A percentile compares a stretch with the other conserved stretches of the same genome.
Evolutionary conservation across 257 asterid species (phyloP).

Genomic region (Nicotiana tomentosiformis): DNA sequence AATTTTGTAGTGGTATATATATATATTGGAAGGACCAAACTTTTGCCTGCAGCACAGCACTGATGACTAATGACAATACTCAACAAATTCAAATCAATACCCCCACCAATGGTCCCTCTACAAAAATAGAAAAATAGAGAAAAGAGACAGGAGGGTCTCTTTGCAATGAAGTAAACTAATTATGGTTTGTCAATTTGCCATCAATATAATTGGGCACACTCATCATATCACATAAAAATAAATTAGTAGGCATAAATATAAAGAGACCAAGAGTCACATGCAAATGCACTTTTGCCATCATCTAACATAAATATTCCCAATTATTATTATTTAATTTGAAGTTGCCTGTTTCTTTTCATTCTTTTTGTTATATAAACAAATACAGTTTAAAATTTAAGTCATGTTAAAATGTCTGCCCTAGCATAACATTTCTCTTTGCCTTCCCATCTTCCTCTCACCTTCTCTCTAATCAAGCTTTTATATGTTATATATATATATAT

Average conservation of each 20-base stretch:
- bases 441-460: not conserved
- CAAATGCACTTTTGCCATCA: not conserved
- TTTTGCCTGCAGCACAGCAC: not conserved
- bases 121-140: not conserved
- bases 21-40: not conserved
- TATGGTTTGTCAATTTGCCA: not conserved
- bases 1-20: too few species aligned
- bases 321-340: not conserved
- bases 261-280: conserved; percentile 4
- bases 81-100: not conserved
- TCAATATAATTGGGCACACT: not conserved
- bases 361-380: not conserved
- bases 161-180: conserved; percentile 6
- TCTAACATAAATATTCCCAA: not conserved
- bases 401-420: not conserved
- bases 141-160: not conserved
- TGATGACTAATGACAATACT: not conserved
- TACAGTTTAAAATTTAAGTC: not conserved
- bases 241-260: not conserved
- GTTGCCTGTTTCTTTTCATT: conserved; percentile 4
- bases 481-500: too few species aligned
- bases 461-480: not conserved
- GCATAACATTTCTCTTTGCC: not conserved
- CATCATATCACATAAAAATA: not conserved
- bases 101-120: not conserved